phyloP scores from a whole-genome alignment of 192 early-diverging fungal genomes.

The Coemansia asiatica region DNA sequence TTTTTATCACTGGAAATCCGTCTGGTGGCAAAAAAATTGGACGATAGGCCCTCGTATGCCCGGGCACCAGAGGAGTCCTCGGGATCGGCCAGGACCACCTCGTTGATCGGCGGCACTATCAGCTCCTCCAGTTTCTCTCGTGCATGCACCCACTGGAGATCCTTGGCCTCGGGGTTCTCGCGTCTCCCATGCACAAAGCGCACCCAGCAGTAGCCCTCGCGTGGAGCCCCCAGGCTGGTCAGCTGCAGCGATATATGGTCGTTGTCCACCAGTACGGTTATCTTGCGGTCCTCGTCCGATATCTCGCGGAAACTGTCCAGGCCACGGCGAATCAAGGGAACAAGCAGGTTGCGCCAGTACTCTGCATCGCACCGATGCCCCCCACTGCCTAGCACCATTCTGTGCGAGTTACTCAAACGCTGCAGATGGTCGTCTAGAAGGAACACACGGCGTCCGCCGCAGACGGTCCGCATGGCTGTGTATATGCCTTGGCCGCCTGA shows the following conservation, averaged over 20 bases:
- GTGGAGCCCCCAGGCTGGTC: constrained; percentile 10
- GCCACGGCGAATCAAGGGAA: constrained; percentile 32
- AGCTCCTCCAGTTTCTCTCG: constrained; percentile 36
- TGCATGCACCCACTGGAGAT: constrained; percentile 50
- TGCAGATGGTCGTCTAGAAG: constrained; percentile 47
- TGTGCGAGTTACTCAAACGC: constrained; percentile 35
- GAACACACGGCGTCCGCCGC: constrained; percentile 31
- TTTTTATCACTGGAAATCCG: background rate
- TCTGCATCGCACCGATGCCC: constrained; percentile 7
- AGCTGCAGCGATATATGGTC: constrained; percentile 25
- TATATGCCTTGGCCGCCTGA: constrained; percentile 36
- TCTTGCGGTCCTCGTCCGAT: constrained; percentile 24
- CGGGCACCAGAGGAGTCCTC: background rate
- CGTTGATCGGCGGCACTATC: constrained; percentile 33
- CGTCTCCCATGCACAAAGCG: constrained; percentile 30
- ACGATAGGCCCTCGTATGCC: constrained; percentile 53
- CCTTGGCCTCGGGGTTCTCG: constrained; percentile 39
- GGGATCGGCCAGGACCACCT: constrained; percentile 38
- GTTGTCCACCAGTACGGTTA: constrained; percentile 40
- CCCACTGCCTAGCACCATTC: constrained; percentile 15
- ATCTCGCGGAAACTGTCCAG: constrained; percentile 7
- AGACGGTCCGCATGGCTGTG: constrained; percentile 47
- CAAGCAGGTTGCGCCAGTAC: constrained; percentile 34
- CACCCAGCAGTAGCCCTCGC: constrained; percentile 20
- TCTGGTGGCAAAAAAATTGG: constrained; percentile 47